A percentile compares a stretch with the other conserved stretches of the same genome.
phyloP scores from a whole-genome alignment of 208 protist species.

The Herpetomonas tarakana region DNA sequence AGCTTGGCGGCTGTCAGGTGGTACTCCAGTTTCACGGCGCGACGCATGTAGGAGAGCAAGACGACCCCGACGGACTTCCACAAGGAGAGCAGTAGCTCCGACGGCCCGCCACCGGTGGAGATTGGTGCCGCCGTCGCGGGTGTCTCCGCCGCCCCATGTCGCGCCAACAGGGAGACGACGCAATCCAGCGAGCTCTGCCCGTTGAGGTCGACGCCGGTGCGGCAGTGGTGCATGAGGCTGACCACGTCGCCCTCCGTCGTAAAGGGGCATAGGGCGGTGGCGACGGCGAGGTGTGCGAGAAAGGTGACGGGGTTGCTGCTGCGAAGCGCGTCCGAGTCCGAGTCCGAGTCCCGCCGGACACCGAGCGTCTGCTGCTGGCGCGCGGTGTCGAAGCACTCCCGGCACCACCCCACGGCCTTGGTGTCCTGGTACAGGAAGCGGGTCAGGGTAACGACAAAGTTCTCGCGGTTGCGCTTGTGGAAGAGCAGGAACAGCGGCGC shows the following conservation, averaged over 20 bases:
- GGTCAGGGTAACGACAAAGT: constrained; percentile 48
- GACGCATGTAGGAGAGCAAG: constrained; percentile 33
- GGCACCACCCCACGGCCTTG: constrained; percentile 43
- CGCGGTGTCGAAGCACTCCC: constrained; percentile 13
- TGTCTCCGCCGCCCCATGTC: background rate
- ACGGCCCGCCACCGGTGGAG: constrained; percentile 7
- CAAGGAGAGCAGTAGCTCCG: constrained; percentile 11
- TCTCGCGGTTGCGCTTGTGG: constrained; percentile 53
- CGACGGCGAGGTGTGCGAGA: constrained; percentile 51
- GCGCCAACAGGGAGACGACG: constrained; percentile 13
- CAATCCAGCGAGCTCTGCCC: constrained; percentile 48
- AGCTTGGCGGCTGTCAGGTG: constrained; percentile 30
- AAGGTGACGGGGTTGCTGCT: constrained; percentile 37
- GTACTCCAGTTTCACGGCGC: constrained; percentile 41
- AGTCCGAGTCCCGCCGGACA: background rate
- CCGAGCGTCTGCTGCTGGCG: background rate
- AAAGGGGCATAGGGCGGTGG: constrained; percentile 53
- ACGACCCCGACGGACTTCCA: constrained; percentile 58
- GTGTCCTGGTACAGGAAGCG: constrained; percentile 68
- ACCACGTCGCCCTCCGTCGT: constrained; percentile 49
- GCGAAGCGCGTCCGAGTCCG: constrained; percentile 7
- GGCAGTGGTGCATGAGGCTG: constrained; percentile 52
- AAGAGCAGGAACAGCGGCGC: constrained; percentile 42
- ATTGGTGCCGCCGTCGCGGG: background rate
- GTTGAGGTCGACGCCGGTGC: constrained; percentile 51